phyloP scores from a whole-genome alignment of 192 early-diverging fungal genomes.

The Umbelopsis isabellina region DNA sequence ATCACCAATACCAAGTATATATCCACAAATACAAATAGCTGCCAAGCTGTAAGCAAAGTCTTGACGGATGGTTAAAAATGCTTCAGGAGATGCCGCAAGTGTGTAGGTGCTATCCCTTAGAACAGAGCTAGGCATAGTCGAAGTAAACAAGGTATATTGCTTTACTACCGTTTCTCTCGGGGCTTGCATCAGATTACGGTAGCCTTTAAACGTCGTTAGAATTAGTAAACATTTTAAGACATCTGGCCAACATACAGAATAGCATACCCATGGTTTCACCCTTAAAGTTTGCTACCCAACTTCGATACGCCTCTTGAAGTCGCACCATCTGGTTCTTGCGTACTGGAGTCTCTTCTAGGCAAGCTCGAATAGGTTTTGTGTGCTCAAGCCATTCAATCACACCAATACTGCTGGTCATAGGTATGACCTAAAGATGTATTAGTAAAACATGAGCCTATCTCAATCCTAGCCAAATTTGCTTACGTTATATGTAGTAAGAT shows the following conservation, averaged over 20 bases:
- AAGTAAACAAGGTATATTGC: slow-evolving; percentile 50
- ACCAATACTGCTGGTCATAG: slow-evolving; percentile 64
- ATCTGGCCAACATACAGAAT: not conserved
- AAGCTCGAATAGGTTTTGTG: slow-evolving; percentile 67
- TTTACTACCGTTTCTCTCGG: slow-evolving; percentile 51
- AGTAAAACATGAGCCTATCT: not conserved
- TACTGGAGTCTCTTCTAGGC: slow-evolving; percentile 55
- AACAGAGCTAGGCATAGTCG: slow-evolving; percentile 45
- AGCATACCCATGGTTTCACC: slow-evolving; percentile 48
- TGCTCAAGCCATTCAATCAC: slow-evolving; percentile 80
- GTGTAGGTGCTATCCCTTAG: slow-evolving; percentile 58
- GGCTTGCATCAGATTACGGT: slow-evolving; percentile 60
- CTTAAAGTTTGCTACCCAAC: slow-evolving; percentile 53
- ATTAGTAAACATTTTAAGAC: not conserved
- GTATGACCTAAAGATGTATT: slow-evolving; percentile 47
- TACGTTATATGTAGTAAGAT: slow-evolving; percentile 69
- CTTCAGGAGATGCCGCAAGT: slow-evolving; percentile 70
- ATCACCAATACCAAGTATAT: slow-evolving; percentile 80
- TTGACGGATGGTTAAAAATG: slow-evolving; percentile 67
- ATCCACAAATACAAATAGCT: slow-evolving; percentile 71
- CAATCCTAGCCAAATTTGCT: not conserved
- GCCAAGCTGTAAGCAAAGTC: slow-evolving; percentile 73
- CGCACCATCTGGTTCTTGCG: slow-evolving; percentile 46
- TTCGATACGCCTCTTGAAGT: slow-evolving; percentile 48
- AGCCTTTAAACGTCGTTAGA: slow-evolving; percentile 50